Conservation (phyloP, 768 basidiomycete species). For the Tylopilus balloui region DNA sequence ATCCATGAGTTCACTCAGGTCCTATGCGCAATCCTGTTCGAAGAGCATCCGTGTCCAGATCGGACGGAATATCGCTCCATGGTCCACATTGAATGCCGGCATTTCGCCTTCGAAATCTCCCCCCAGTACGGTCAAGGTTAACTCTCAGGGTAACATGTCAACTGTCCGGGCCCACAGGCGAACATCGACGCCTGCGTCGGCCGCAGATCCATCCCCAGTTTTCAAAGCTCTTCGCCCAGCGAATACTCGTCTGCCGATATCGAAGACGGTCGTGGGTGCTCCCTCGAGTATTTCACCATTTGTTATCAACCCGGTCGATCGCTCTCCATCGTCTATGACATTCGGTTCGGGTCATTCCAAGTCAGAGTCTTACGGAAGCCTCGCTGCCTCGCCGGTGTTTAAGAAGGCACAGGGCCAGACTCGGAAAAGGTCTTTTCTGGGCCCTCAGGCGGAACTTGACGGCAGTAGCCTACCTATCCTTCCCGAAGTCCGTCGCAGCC, state of each 20-base stretch:
- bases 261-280: slow-evolving; percentile 21
- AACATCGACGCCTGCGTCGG: slow-evolving; percentile 54
- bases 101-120: slow-evolving; percentile 38
- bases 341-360: slow-evolving; percentile 36
- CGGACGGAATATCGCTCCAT: slow-evolving; percentile 61
- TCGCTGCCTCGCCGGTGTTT: slow-evolving; percentile 33
- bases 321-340: slow-evolving; percentile 33
- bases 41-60: slow-evolving; percentile 27
- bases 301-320: slow-evolving; percentile 15
- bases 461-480: slow-evolving; percentile 38
- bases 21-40: slow-evolving; percentile 40
- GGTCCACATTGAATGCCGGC: slow-evolving; percentile 43
- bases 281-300: slow-evolving; percentile 27
- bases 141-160: slow-evolving; percentile 27
- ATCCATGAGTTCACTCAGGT: slow-evolving; percentile 46
- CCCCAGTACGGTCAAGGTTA: slow-evolving; percentile 14
- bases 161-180: slow-evolving; percentile 41
- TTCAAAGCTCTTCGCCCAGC: slow-evolving; percentile 59
- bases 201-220: slow-evolving; percentile 51
- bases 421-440: slow-evolving; percentile 26
- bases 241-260: slow-evolving; percentile 24
- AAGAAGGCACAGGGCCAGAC: slow-evolving; percentile 25
- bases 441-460: slow-evolving; percentile 11
- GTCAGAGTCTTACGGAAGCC: slow-evolving; percentile 20
- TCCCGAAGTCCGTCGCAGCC: slow-evolving; percentile 48